Percentiles rank a stretch among this genome's conserved stretches.
These are phyloP conservation scores for Elaphomyces granulatus DNA, from an alignment of 495 filamentous ascomycete genomes.

Conservation along the genomic window DNA sequence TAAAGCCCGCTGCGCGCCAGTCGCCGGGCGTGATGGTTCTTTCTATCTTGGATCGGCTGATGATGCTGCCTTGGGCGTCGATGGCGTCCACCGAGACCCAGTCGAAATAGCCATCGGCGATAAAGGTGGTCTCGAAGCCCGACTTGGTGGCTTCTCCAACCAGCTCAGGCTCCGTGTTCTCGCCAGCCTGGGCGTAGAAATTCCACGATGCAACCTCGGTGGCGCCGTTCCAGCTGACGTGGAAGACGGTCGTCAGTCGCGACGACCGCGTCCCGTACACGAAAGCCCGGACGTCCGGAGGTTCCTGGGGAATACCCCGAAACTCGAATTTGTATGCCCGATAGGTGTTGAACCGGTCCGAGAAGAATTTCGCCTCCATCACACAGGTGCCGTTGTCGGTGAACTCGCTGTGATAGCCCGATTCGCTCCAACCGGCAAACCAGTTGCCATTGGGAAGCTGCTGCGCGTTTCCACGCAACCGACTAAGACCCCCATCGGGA, in stretches of 20 bases:
- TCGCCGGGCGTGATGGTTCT: not conserved
- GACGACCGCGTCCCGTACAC: conserved; percentile 1
- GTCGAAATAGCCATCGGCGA: conserved; percentile 6
- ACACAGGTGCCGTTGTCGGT: conserved; percentile 26
- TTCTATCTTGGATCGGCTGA: not conserved
- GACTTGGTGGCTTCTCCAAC: conserved; percentile 5
- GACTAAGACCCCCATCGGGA: conserved; percentile 24
- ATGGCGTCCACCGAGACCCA: conserved; percentile 9
- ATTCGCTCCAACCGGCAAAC: conserved; percentile 36
- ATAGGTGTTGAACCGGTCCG: conserved; percentile 7
- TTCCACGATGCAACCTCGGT: conserved; percentile 8
- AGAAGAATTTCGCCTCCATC: conserved; percentile 14
- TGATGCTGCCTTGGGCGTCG: not conserved
- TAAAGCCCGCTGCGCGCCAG: not conserved
- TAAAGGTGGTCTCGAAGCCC: conserved; percentile 6
- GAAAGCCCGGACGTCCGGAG: conserved; percentile 3
- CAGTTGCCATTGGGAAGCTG: conserved; percentile 31
- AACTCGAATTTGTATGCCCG: conserved; percentile 13
- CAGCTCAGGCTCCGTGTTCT: not conserved
- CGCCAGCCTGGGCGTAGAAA: conserved; percentile 5
- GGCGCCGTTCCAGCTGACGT: conserved; percentile 12
- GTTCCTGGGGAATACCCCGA: conserved; percentile 3
- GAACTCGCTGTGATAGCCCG: conserved; percentile 33
- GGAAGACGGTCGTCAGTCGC: conserved; percentile 6
- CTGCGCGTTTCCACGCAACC: conserved; percentile 38